Evolutionary conservation across 2,329 filamentous ascomycete species (phyloP).

Genomic region (Fusarium sp.): DNA sequence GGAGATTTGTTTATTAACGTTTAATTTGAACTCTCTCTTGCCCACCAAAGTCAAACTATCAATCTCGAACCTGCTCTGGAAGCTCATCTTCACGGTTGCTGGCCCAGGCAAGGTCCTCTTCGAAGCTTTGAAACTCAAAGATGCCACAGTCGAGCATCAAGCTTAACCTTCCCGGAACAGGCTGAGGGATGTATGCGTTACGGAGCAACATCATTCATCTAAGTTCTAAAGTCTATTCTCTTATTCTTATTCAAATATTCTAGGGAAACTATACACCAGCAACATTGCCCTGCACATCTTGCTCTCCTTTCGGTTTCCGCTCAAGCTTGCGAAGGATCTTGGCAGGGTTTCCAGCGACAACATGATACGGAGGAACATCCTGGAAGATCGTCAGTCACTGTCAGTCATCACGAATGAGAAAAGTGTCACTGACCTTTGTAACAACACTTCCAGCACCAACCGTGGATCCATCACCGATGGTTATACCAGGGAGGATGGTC

Average conservation of each 20-base stretch:
- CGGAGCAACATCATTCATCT: too few species aligned
- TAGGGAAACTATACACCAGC: background rate
- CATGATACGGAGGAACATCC: conserved; percentile 46
- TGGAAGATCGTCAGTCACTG: conserved; percentile 31
- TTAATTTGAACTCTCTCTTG: too few species aligned
- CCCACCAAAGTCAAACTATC: too few species aligned
- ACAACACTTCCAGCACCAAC: conserved; percentile 87
- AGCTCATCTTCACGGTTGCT: too few species aligned
- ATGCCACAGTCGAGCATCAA: too few species aligned
- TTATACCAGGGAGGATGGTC: conserved; percentile 79
- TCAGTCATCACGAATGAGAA: accelerated
- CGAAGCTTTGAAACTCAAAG: too few species aligned
- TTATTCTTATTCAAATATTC: background rate
- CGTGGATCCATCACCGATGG: conserved; percentile 77
- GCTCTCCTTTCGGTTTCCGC: conserved; percentile 1
- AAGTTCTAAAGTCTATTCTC: background rate
- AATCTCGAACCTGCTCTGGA: too few species aligned
- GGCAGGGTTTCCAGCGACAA: conserved; percentile 45
- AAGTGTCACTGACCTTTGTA: conserved; percentile 66
- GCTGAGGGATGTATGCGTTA: too few species aligned
- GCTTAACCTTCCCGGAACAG: too few species aligned
- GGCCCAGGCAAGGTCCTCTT: too few species aligned
- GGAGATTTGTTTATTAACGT: too few species aligned
- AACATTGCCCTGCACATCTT: background rate
- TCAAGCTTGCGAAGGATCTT: conserved; percentile 34